Evolutionary conservation across 805 yeast genomes (phyloP).

Genomic region (Pichia heedii): DNA sequence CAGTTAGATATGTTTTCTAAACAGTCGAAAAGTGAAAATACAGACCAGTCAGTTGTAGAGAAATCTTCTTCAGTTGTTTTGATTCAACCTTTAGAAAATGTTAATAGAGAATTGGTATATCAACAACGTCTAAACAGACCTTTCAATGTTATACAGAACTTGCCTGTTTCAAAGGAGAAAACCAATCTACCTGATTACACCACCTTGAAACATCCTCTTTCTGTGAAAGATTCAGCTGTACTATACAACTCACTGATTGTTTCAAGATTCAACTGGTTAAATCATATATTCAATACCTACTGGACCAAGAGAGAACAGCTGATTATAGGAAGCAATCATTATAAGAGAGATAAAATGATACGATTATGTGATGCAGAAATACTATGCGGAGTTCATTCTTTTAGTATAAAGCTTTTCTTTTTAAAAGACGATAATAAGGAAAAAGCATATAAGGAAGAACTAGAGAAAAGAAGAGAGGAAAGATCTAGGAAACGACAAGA

Average conservation of each 20-base stretch:
- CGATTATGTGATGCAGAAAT: slow-evolving; percentile 71
- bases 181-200: slow-evolving; percentile 46
- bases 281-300: slow-evolving; percentile 63
- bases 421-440: slow-evolving; percentile 72
- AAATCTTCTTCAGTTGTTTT: slow-evolving; percentile 10
- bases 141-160: slow-evolving; percentile 51
- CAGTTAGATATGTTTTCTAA: neutral
- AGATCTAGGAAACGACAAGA: slow-evolving; percentile 28
- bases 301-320: slow-evolving; percentile 50
- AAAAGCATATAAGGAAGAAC: slow-evolving; percentile 27
- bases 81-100: slow-evolving; percentile 24
- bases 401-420: slow-evolving; percentile 71
- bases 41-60: neutral
- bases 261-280: slow-evolving; percentile 62
- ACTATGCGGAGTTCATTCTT: slow-evolving; percentile 69
- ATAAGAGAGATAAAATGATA: slow-evolving; percentile 73
- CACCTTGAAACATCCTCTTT: slow-evolving; percentile 53
- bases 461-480: slow-evolving; percentile 23
- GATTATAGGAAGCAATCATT: slow-evolving; percentile 38
- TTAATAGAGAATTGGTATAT: slow-evolving; percentile 23
- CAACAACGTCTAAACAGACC: slow-evolving; percentile 38
- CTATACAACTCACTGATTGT: slow-evolving; percentile 61
- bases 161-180: slow-evolving; percentile 56
- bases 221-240: slow-evolving; percentile 65
- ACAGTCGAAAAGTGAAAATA: no score